Evolutionary conservation across 1,284 basidiomycete genomes (phyloP).

Genomic region (Wallemia ichthyophaga): DNA sequence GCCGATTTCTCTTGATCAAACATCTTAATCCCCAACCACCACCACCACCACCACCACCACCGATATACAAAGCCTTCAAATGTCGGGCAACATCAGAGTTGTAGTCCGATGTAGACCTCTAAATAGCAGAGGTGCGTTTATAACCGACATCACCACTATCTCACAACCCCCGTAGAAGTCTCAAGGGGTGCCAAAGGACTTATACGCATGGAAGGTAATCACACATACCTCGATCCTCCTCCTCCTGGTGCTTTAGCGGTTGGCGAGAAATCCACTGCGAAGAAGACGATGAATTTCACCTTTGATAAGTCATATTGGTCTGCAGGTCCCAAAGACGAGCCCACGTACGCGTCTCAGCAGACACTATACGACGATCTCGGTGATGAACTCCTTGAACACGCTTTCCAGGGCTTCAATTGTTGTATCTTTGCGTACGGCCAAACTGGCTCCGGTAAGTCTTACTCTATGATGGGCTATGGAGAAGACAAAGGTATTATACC

Average conservation of each 20-base stretch:
- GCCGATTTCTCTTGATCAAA: too few relatives aligned
- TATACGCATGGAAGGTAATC: slow-evolving; percentile 71
- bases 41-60: too few relatives aligned
- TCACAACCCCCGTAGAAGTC: slow-evolving; percentile 29
- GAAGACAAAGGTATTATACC: slow-evolving; percentile 93
- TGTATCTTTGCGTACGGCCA: slow-evolving; percentile 58
- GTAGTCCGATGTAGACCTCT: slow-evolving; percentile 86
- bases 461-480: slow-evolving; percentile 98
- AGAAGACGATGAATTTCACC: slow-evolving; percentile 60
- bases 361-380: slow-evolving; percentile 85
- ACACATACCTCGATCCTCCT: slow-evolving; percentile 67
- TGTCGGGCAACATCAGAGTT: slow-evolving; percentile 57
- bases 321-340: slow-evolving; percentile 57
- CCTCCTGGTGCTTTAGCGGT: slow-evolving; percentile 17
- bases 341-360: slow-evolving; percentile 64
- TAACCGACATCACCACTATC: neutral
- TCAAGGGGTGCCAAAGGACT: slow-evolving; percentile 67
- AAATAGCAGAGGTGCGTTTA: slow-evolving; percentile 49
- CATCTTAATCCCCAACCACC: too few relatives aligned
- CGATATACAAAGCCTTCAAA: neutral
- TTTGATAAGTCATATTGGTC: slow-evolving; percentile 95
- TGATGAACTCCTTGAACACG: slow-evolving; percentile 73
- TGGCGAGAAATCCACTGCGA: slow-evolving; percentile 36
- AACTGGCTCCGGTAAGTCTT: slow-evolving; percentile 36
- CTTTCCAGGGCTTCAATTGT: slow-evolving; percentile 87